Conservation (phyloP, 805 yeast species). For the Priceomyces fermenticarens region DNA sequence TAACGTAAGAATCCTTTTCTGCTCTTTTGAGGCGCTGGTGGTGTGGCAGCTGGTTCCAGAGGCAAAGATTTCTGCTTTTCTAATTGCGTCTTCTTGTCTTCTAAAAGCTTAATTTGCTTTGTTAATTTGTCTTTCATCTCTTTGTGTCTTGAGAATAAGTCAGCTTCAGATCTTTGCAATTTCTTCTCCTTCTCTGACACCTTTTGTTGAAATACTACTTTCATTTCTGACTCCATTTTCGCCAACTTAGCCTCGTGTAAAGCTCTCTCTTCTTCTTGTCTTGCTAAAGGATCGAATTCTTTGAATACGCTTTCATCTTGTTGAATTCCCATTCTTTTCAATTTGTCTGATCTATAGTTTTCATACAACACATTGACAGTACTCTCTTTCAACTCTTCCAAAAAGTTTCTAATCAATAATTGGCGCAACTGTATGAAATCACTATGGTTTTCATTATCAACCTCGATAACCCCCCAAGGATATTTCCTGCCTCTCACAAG, state of each 20-base stretch:
- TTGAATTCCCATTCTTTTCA: constrained; percentile 76
- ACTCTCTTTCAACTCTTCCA: constrained; percentile 90
- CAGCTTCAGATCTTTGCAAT: constrained; percentile 94
- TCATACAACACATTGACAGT: constrained; percentile 80
- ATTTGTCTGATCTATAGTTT: constrained; percentile 81
- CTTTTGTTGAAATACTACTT: constrained; percentile 92
- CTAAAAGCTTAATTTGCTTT: constrained; percentile 84
- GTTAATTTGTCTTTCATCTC: constrained; percentile 94
- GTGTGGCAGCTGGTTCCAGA: constrained; percentile 41
- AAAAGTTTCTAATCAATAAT: constrained; percentile 79
- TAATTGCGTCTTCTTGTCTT: constrained; percentile 82
- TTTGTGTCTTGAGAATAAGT: constrained; percentile 89
- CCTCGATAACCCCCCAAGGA: constrained; percentile 97
- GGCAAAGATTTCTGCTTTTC: constrained; percentile 57
- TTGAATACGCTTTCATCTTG: constrained; percentile 93
- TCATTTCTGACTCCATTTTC: constrained; percentile 95
- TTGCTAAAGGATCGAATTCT: constrained; percentile 88
- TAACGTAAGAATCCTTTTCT: constrained; percentile 81
- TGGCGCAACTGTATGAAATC: constrained; percentile 90
- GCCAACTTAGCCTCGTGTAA: constrained; percentile 91
- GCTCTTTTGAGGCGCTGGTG: constrained; percentile 50
- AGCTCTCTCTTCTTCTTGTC: constrained; percentile 90
- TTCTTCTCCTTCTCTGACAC: constrained; percentile 96
- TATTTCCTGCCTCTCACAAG: constrained; percentile 85
- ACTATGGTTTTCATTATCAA: constrained; percentile 90